A percentile compares a stretch with the other conserved stretches of the same genome.
Conservation (phyloP, 805 yeast genomes). For the Candida sakaeoensis region DNA sequence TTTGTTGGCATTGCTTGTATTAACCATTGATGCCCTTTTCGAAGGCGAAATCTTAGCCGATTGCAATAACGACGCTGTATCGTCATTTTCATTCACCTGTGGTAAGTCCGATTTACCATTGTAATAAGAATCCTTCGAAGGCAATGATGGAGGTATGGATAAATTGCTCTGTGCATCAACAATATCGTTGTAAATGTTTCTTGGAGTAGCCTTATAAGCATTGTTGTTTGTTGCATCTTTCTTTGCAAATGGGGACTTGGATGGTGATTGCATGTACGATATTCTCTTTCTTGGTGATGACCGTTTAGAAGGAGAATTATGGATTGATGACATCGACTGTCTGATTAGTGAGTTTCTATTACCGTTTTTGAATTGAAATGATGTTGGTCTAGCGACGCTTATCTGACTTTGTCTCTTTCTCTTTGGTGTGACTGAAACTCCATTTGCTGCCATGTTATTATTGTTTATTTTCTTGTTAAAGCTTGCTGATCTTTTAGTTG, state of each 20-base stretch:
- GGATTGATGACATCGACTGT: conserved; percentile 14
- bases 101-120: conserved; percentile 12
- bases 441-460: conserved; percentile 19
- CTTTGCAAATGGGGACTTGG: conserved; percentile 14
- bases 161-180: conserved; percentile 28
- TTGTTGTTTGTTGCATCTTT: background rate
- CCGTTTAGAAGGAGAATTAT: conserved; percentile 16
- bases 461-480: conserved; percentile 9
- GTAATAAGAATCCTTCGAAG: conserved; percentile 31
- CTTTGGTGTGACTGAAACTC: conserved; percentile 22
- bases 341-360: conserved; percentile 9
- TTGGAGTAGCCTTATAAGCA: conserved; percentile 30
- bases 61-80: conserved; percentile 20
- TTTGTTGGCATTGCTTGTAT: conserved; percentile 22
- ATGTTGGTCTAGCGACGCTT: conserved; percentile 39
- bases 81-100: conserved; percentile 18
- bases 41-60: conserved; percentile 26
- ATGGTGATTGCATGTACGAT: conserved; percentile 15
- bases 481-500: conserved; percentile 9
- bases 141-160: conserved; percentile 38
- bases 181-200: conserved; percentile 43
- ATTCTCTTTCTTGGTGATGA: conserved; percentile 20
- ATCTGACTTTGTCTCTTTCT: conserved; percentile 26
- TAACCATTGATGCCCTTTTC: conserved; percentile 24
- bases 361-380: conserved; percentile 33